Evolutionary conservation across 805 yeast genomes (phyloP), one percentile per base, ranked within the genome.

Genomic region (Yarrowia sp.): DNA sequence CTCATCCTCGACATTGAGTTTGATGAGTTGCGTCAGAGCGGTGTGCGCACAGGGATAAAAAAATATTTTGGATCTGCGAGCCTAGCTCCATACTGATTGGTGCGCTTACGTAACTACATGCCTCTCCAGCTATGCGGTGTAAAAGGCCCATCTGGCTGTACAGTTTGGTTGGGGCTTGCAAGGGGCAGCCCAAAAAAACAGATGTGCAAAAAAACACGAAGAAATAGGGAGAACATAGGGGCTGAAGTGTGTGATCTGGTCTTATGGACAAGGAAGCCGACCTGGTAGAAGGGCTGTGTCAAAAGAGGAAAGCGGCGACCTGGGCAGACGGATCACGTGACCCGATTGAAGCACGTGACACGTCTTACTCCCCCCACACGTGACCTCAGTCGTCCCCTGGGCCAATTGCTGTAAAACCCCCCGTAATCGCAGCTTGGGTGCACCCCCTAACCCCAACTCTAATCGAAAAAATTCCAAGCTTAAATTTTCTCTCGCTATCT

Each of bases 361-460:
- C 13, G 2, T 3, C 10, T 1, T 36, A 9, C 13, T 9, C 38
- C 38, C 13, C 8, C 1, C 13, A n/a, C 49, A 44, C 49, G 33
- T 44, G 49, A 44, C 47, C n/a, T 2, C 38, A 4, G 3, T 2
- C 13, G 10, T 2, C 38, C 13, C 10, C 38, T 36, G 13, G 13
- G 38, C 13, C 38, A 36, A 36, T 40, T 40, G 44, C 44, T 40
- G 19, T 40, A n/a, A n/a, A 40, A 15, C 12, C 38, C 44, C 10
- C n/a, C 19, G 17, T 15, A 10, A 10, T 17, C n/a, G 10, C 38
- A 10, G 13, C 39, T 5, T 12, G 5, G 6, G 17, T 13, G n/a
- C 43, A 6, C 50, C 66, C 43, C 66, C 66, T 61, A 61, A 43
- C 34, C 55, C 55, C 20, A 58, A 58, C 64, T 58, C 64, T 58